Evolutionary conservation across 2,329 filamentous ascomycete genomes (phyloP), one percentile per base, ranked within the genome.

Genomic region (Ascochyta fabae): DNA sequence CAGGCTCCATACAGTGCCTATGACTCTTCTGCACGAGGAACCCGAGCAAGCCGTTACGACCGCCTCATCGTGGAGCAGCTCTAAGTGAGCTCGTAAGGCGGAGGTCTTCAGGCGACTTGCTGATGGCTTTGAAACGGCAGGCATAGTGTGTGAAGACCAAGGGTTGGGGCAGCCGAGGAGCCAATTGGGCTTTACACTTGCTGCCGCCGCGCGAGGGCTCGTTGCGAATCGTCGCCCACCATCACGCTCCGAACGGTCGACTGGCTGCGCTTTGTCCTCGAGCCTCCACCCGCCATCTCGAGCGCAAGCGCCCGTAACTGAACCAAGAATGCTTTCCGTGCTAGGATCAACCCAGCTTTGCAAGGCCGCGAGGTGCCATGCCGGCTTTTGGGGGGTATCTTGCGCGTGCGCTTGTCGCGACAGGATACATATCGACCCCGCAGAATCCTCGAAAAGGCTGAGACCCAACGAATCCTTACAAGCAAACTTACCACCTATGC

Each of bases 281-380:
- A 70, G 65, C 67, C 62, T 70, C 68, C 64, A 68, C 66, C 69
- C 67, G 66, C 61, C 66, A 58, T 59, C 58, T 63, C 65, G 70
- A 62, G 69, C 69, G 70, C 72, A 74, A 73, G 72, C 73, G 73
- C 73, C 66, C 70, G 69, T 60, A 61, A 56, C 39, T 65, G 56
- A 54, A 62, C 65, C 62, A 68, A 61, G 47, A 63, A 69, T 66
- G 64, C 60, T 62, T 51, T 51, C 60, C 63, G 65, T 66, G 62
- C 60, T 62, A 29, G 43, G 61, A 65, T 60, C 59, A 65, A 65
- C 66, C 59, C 64, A 68, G 65, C 57, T 56, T 62, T 43, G 59
- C 60, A 66, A 59, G 63, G 62, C 59, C 54, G 59, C 65, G 61
- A 60, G 62, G 65, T 60, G 58, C 54, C 62, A 59, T 59, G 61